Base-by-base conservation (phyloP, 345 rosid species). In the Leavenworthia alabamica region DNA sequence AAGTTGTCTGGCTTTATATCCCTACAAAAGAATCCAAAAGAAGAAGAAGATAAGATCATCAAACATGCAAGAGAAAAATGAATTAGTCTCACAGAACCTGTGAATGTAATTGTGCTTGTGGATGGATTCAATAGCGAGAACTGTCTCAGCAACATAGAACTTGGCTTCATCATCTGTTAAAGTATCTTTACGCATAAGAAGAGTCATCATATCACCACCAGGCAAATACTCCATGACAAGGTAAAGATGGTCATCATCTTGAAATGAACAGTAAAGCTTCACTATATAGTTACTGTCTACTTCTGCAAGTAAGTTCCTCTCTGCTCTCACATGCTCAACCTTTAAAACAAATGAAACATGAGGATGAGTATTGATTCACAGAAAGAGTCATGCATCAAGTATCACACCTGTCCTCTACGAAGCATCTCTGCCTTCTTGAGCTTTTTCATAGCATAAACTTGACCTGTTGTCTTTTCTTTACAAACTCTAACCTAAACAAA, bases 371-470 rank as follows among this genome's bases (percentile, higher is more conserved):
- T n/a, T n/a, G n/a, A n/a, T n/a, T n/a, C n/a, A n/a, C n/a, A n/a
- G n/a, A n/a, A n/a, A n/a, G n/a, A n/a, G n/a, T n/a, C 43, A 22
- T 8, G 7, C 3, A 60, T 16, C 17, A 42, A 46, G 59, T 55
- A 22, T 37, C 35, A 3, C n/a, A n/a, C 96, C 86, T 91, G 98
- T 76, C 98, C 98, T 79, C 98, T 83, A 8, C 95, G 95, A 78
- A 91, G 92, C 96, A 91, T 91, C 85, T 91, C 98, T 0, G 94
- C 81, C 70, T 86, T 86, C 70, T 81, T 86, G 41, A 86, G 94
- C 63, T 84, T 87, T 76, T 93, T 93, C 99, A 93, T 93, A 13
- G 97, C 99, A 66, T 89, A 90, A 59, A 93, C 97, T 52, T 87
- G 84, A 44, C 87, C 88, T 13, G 97, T 83, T 22, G 86, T 78